A percentile compares a stretch with the other conserved stretches of the same genome.
These are phyloP conservation scores for Xerocomellus chrysenteron DNA, from an alignment of 768 basidiomycete genomes.

Conservation along the genomic window DNA sequence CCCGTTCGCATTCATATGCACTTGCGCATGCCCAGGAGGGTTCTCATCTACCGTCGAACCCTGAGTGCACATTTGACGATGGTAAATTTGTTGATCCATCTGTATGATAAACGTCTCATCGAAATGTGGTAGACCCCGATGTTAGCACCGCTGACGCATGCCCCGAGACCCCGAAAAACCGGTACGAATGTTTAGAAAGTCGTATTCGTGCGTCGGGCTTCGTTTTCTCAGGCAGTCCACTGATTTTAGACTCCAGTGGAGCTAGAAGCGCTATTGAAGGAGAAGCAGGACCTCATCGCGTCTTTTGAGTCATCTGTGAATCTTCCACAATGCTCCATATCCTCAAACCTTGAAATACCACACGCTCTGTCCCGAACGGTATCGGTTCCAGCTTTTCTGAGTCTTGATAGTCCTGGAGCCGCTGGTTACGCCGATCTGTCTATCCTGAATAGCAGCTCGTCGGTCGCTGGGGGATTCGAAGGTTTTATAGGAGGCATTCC, in stretches of 20 bases:
- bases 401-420: not conserved
- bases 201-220: conserved; percentile 55
- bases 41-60: conserved; percentile 48
- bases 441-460: not conserved
- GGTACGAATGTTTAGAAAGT: conserved; percentile 62
- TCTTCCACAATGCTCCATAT: not conserved
- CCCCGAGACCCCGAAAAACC: conserved; percentile 55
- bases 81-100: conserved; percentile 33
- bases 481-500: not conserved
- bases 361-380: not conserved
- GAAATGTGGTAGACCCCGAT: conserved; percentile 33
- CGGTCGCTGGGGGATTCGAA: not conserved
- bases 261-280: conserved; percentile 61
- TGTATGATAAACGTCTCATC: not conserved
- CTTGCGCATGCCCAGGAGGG: conserved; percentile 61
- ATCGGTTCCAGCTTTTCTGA: not conserved
- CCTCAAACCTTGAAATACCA: not conserved
- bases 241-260: conserved; percentile 48
- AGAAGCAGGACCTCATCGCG: conserved; percentile 43
- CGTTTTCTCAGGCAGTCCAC: not conserved
- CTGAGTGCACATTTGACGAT: conserved; percentile 80
- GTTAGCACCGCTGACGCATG: conserved; percentile 33
- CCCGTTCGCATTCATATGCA: conserved; percentile 72
- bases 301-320: conserved; percentile 4
- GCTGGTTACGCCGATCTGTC: not conserved